These are phyloP conservation scores for Papiliotrema flavescens DNA, from an alignment of 1,284 basidiomycete genomes.

Conservation along the genomic window DNA sequence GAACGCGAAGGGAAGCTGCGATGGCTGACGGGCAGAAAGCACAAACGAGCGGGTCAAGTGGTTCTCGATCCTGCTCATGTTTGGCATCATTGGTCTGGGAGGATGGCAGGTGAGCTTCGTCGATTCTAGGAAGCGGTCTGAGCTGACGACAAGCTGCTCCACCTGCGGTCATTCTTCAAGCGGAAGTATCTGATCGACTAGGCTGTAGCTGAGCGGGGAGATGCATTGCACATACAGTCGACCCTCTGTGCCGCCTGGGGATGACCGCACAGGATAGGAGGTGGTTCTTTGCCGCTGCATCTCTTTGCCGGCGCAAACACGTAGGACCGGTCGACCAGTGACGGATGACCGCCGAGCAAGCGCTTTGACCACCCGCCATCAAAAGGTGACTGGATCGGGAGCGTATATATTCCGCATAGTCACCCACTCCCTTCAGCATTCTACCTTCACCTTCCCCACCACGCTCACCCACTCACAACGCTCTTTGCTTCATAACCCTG, in stretches of 20 bases:
- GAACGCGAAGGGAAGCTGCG: not conserved
- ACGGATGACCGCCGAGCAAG: too few relatives aligned
- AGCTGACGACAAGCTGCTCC: conserved; percentile 59
- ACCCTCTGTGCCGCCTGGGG: too few relatives aligned
- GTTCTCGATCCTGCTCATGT: conserved; percentile 84
- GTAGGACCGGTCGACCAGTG: not conserved
- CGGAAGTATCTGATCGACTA: conserved; percentile 95
- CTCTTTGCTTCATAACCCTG: too few relatives aligned
- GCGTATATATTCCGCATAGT: too few relatives aligned
- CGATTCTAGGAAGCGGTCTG: not conserved
- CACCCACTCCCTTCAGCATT: too few relatives aligned
- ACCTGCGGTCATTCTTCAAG: conserved; percentile 91
- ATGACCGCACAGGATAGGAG: too few relatives aligned
- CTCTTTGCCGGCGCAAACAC: too few relatives aligned
- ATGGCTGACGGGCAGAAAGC: conserved; percentile 60
- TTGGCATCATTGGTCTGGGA: conserved; percentile 76
- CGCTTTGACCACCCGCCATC: too few relatives aligned
- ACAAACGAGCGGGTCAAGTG: conserved; percentile 87
- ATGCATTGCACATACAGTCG: not conserved
- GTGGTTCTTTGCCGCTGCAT: too few relatives aligned
- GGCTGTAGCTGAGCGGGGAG: not conserved
- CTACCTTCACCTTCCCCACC: too few relatives aligned
- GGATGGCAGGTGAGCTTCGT: conserved; percentile 69
- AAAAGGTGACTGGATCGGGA: too few relatives aligned
- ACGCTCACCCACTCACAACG: too few relatives aligned